phyloP scores from a whole-genome alignment of 306 rosid genomes.

The Sechiopsis laciniata region DNA sequence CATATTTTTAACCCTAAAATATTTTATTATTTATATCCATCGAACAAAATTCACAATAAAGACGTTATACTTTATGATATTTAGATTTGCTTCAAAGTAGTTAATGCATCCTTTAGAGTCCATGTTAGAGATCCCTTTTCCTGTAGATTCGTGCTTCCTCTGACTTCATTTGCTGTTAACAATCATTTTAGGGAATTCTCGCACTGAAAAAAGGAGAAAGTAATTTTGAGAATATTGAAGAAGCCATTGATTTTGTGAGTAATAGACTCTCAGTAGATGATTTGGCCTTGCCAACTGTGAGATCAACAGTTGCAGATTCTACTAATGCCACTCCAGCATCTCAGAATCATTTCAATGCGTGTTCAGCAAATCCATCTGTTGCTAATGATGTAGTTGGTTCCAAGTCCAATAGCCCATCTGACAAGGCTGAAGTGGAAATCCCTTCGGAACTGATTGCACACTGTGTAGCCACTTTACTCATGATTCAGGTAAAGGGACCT shows the following conservation, averaged over 20 bases:
- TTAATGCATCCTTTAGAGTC: conserved; percentile 1
- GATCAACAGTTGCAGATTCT: conserved; percentile 39
- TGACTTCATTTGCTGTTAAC: conserved; percentile 28
- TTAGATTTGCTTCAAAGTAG: too few species aligned
- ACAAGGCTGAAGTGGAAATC: conserved; percentile 52
- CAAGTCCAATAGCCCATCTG: conserved; percentile 36
- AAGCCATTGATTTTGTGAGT: conserved; percentile 64
- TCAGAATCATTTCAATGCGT: conserved; percentile 45
- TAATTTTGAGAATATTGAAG: conserved; percentile 55
- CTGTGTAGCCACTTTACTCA: conserved; percentile 72
- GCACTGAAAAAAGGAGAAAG: conserved; percentile 43
- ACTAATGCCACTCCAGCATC: conserved; percentile 32
- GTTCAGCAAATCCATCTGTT: conserved; percentile 35
- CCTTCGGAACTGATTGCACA: conserved; percentile 78
- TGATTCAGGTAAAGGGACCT: conserved; percentile 67
- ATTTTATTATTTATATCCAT: too few species aligned
- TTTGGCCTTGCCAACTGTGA: conserved; percentile 39
- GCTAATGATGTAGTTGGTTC: conserved; percentile 40
- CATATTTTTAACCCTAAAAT: too few species aligned
- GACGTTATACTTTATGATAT: too few species aligned
- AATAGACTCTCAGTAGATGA: conserved; percentile 53
- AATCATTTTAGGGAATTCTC: conserved; percentile 60
- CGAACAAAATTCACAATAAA: too few species aligned
- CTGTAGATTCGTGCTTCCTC: conserved; percentile 16
- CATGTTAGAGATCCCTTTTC: background rate